phyloP scores from a whole-genome alignment of 495 filamentous ascomycete genomes.

The Daldinia loculata region DNA sequence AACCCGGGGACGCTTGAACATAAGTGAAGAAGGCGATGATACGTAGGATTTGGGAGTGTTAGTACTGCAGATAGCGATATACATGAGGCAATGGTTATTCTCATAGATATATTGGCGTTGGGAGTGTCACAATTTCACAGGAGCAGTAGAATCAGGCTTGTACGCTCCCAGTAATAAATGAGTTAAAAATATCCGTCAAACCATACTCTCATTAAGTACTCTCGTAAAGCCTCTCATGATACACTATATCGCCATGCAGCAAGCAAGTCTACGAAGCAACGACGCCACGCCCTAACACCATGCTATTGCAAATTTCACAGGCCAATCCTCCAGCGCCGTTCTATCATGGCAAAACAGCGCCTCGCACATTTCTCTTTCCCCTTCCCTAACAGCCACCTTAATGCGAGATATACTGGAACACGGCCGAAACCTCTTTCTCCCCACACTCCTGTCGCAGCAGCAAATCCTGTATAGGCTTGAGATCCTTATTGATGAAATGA shows the following conservation, averaged over 20 bases:
- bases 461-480: conserved; percentile 89
- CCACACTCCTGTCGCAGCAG: conserved; percentile 85
- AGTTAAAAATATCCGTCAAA: neutral
- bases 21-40: neutral
- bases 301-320: conserved; percentile 15
- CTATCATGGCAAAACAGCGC: conserved; percentile 8
- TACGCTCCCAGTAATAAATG: neutral
- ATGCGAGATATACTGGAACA: conserved; percentile 99
- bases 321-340: neutral
- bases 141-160: neutral
- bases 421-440: conserved; percentile 84
- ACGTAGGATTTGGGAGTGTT: neutral
- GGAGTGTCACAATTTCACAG: neutral
- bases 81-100: no score
- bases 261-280: conserved; percentile 8
- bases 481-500: conserved; percentile 83
- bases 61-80: neutral
- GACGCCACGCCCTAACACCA: conserved; percentile 6
- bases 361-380: neutral
- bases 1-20: conserved; percentile 48
- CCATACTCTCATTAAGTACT: neutral
- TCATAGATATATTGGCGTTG: neutral
- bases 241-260: neutral
- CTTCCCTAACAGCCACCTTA: conserved; percentile 21
- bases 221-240: neutral